These are phyloP conservation scores for Firmiana major DNA, from an alignment of 345 rosid species.

Conservation along the genomic window DNA sequence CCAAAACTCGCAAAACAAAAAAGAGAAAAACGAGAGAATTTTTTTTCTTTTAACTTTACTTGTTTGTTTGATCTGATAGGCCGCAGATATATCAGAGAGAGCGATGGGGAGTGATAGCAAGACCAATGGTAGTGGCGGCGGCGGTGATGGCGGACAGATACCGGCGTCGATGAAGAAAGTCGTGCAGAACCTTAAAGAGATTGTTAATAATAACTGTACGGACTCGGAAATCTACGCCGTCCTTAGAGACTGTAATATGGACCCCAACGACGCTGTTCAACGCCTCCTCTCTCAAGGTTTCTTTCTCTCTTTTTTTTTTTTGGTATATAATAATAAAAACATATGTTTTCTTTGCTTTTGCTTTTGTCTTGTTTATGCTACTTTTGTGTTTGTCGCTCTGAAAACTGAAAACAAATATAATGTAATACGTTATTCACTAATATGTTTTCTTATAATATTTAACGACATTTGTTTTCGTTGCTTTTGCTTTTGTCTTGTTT, in stretches of 20 bases:
- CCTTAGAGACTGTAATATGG: constrained; percentile 53
- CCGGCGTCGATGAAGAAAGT: constrained; percentile 30
- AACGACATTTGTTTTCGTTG: too few species aligned
- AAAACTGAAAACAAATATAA: constrained; percentile 1
- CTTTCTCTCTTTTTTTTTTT: background rate
- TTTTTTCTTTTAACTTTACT: too few species aligned
- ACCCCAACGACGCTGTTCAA: constrained; percentile 47
- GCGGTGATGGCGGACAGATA: constrained; percentile 14
- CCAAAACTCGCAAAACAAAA: too few species aligned
- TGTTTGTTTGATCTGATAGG: background rate
- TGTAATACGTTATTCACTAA: background rate
- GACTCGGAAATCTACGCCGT: constrained; percentile 46
- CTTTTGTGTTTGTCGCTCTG: background rate
- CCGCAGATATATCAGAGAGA: background rate
- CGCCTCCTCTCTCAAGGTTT: constrained; percentile 55
- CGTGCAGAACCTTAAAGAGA: constrained; percentile 42
- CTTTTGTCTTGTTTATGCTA: background rate
- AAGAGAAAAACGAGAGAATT: too few species aligned
- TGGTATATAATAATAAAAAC: background rate
- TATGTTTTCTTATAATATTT: background rate
- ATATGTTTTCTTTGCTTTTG: background rate
- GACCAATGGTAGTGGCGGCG: constrained; percentile 12
- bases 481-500: too few species aligned
- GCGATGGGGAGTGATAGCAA: constrained; percentile 29
- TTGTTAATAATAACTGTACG: constrained; percentile 27